A percentile compares a stretch with the other conserved stretches of the same genome.
Conservation (phyloP, 345 rosid genomes). For the Populus pruinosa region DNA sequence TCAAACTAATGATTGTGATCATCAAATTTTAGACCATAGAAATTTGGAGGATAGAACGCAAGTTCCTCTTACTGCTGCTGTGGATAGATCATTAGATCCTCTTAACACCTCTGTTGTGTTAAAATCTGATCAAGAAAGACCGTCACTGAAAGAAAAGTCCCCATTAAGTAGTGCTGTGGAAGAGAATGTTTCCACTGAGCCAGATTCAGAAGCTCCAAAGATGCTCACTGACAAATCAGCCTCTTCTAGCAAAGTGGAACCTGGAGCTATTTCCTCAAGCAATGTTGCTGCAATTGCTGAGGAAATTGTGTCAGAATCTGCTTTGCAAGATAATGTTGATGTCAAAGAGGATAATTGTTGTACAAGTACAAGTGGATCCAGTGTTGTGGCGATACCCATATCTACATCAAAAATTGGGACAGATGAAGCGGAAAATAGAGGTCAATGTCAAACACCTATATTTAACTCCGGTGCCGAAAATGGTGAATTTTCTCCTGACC, state of each 20-base stretch:
- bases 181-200: slow-evolving; percentile 32
- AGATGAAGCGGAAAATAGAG: slow-evolving; percentile 26
- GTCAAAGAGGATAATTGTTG: slow-evolving; percentile 24
- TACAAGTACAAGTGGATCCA: slow-evolving; percentile 13
- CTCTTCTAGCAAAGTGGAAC: slow-evolving; percentile 43
- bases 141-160: slow-evolving; percentile 34
- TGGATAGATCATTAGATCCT: slow-evolving; percentile 33
- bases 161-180: slow-evolving; percentile 12
- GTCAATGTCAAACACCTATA: slow-evolving; percentile 19
- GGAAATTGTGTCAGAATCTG: slow-evolving; percentile 24
- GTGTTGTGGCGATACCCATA: slow-evolving; percentile 29
- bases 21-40: slow-evolving; percentile 19
- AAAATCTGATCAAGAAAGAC: slow-evolving; percentile 42
- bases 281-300: slow-evolving; percentile 29
- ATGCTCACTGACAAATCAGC: slow-evolving; percentile 16
- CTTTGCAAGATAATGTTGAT: slow-evolving; percentile 37
- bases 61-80: slow-evolving; percentile 26
- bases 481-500: slow-evolving; percentile 38
- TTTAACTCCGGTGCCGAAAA: slow-evolving; percentile 25
- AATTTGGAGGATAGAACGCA: slow-evolving; percentile 34
- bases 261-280: slow-evolving; percentile 37
- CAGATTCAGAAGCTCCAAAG: slow-evolving; percentile 33
- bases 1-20: slow-evolving; percentile 31
- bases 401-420: slow-evolving; percentile 29
- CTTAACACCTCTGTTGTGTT: slow-evolving; percentile 26